These are phyloP conservation scores for Penicillium capsulatum DNA, from an alignment of 2,329 filamentous ascomycete genomes.

Conservation along the genomic window DNA sequence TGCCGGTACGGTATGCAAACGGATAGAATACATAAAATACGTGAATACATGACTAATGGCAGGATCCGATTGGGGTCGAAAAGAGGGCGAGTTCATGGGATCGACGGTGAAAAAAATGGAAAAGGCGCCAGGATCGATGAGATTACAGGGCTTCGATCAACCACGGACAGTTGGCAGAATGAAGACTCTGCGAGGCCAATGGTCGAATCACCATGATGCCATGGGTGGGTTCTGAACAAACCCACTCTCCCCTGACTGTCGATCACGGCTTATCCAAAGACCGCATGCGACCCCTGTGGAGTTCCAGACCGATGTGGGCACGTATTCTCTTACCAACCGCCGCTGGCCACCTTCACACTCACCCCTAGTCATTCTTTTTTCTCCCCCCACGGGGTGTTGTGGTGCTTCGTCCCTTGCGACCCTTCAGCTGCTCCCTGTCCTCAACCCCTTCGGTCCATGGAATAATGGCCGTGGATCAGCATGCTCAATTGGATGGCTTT, in stretches of 20 bases:
- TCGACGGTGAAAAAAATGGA: too few species aligned
- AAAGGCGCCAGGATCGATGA: too few species aligned
- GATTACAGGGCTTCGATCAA: too few species aligned
- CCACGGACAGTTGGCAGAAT: too few species aligned
- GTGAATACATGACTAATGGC: too few species aligned
- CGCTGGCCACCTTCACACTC: slow-evolving; percentile 18
- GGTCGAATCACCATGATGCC: slow-evolving; percentile 15
- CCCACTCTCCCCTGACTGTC: slow-evolving; percentile 9
- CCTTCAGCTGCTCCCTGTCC: slow-evolving; percentile 8
- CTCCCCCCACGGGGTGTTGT: slow-evolving; percentile 11
- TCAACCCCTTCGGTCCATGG: slow-evolving; percentile 28
- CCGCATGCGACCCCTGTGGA: background rate
- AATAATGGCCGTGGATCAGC: slow-evolving; percentile 42
- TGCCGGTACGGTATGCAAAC: too few species aligned
- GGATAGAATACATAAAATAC: too few species aligned
- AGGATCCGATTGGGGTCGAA: too few species aligned
- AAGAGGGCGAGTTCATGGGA: too few species aligned
- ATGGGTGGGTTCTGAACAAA: slow-evolving; percentile 4
- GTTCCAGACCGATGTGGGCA: slow-evolving; percentile 8
- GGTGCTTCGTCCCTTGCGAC: slow-evolving; percentile 7
- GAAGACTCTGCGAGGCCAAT: slow-evolving; percentile 5
- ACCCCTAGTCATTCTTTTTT: slow-evolving; percentile 37
- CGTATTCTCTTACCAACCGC: slow-evolving; percentile 6
- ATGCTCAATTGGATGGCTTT: slow-evolving; percentile 67
- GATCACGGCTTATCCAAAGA: slow-evolving; percentile 10